A percentile compares a stretch with the other conserved stretches of the same genome.
Conservation (phyloP, 306 rosid species). For the Trifolium repens region DNA sequence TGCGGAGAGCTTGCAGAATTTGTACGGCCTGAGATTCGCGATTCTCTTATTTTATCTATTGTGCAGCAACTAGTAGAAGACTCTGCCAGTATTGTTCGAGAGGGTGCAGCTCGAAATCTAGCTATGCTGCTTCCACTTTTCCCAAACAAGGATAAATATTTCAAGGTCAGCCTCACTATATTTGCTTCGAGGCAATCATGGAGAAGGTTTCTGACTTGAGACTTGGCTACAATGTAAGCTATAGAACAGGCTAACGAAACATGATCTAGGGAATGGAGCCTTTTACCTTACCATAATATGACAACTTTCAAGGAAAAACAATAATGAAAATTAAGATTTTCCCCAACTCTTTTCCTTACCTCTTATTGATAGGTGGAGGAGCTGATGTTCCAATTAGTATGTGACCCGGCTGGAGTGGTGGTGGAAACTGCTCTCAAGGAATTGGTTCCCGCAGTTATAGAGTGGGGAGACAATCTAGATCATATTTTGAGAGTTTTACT, state of each 20-base stretch:
- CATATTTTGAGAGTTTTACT: constrained; percentile 71
- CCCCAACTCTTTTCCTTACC: constrained; percentile 48
- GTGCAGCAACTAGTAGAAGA: constrained; percentile 93
- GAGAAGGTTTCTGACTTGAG: constrained; percentile 99
- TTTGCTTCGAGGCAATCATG: constrained; percentile 99
- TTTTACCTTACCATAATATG: constrained; percentile 56
- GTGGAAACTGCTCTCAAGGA: constrained; percentile 84
- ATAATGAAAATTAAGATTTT: constrained; percentile 39
- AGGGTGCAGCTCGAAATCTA: constrained; percentile 93
- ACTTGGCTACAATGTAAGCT: constrained; percentile 99
- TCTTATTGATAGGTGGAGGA: constrained; percentile 86
- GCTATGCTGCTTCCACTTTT: constrained; percentile 94
- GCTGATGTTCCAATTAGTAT: constrained; percentile 89
- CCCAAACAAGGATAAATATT: constrained; percentile 93
- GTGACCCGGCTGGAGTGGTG: constrained; percentile 96
- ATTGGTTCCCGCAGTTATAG: constrained; percentile 83
- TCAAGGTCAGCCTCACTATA: constrained; percentile 99
- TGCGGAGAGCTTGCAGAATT: constrained; percentile 95
- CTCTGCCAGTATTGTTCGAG: constrained; percentile 92
- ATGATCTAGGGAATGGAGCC: constrained; percentile 90
- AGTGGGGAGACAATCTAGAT: constrained; percentile 91
- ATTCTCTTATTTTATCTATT: constrained; percentile 94
- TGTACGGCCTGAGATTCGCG: constrained; percentile 96
- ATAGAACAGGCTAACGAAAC: constrained; percentile 80
- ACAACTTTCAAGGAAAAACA: constrained; percentile 42